Evolutionary conservation across 2,329 filamentous ascomycete species (phyloP).

Genomic region (Bipolaris sorokiniana): DNA sequence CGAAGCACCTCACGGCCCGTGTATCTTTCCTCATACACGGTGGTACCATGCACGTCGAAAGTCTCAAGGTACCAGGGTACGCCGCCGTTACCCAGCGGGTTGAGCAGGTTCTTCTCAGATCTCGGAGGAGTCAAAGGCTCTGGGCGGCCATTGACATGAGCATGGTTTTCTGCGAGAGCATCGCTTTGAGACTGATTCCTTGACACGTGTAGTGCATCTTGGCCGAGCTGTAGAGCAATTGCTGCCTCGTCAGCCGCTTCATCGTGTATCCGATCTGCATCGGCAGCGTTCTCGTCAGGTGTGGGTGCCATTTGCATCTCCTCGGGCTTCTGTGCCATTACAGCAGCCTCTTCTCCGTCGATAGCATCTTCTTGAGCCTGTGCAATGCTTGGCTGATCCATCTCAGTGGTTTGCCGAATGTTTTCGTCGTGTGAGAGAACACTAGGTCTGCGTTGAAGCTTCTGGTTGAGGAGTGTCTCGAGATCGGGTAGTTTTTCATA

Average conservation of each 20-base stretch:
- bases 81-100: slow-evolving; percentile 65
- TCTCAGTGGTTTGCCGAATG: slow-evolving; percentile 33
- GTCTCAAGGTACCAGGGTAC: slow-evolving; percentile 86
- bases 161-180: slow-evolving; percentile 31
- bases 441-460: slow-evolving; percentile 61
- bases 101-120: slow-evolving; percentile 58
- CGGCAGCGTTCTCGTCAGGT: slow-evolving; percentile 42
- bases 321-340: slow-evolving; percentile 25
- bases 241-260: slow-evolving; percentile 46
- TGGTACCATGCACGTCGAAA: slow-evolving; percentile 81
- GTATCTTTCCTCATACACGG: slow-evolving; percentile 74
- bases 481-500: slow-evolving; percentile 76
- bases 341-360: slow-evolving; percentile 23
- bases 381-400: slow-evolving; percentile 16
- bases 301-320: slow-evolving; percentile 43
- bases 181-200: slow-evolving; percentile 22
- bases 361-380: slow-evolving; percentile 17
- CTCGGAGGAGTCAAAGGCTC: slow-evolving; percentile 70
- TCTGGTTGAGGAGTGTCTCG: slow-evolving; percentile 73
- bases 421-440: slow-evolving; percentile 30
- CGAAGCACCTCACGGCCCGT: slow-evolving; percentile 73
- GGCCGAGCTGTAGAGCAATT: slow-evolving; percentile 44
- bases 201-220: slow-evolving; percentile 34
- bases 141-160: slow-evolving; percentile 23
- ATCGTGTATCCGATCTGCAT: slow-evolving; percentile 38